Percentiles rank a stretch among this genome's conserved stretches.
These are phyloP conservation scores for Aspergillus quadrilineatus DNA, from an alignment of 2,329 filamentous ascomycete species.

Conservation along the genomic window DNA sequence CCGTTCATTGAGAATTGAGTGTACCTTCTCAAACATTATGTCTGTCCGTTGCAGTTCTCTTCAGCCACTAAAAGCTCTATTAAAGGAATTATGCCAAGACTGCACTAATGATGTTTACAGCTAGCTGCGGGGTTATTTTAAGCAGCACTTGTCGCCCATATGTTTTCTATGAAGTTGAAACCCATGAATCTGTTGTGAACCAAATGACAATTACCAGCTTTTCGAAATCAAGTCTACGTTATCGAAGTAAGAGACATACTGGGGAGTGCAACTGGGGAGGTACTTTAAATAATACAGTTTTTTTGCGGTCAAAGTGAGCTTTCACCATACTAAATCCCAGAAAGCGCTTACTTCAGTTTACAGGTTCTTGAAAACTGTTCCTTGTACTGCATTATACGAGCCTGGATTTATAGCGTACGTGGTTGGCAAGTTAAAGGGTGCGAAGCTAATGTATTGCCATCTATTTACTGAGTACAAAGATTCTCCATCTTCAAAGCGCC, in stretches of 20 bases:
- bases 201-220: neutral
- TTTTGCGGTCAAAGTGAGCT: neutral
- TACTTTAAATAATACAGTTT: neutral
- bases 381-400: neutral
- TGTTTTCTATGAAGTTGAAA: neutral
- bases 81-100: neutral
- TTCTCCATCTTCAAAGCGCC: neutral
- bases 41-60: neutral
- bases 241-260: neutral
- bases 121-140: neutral
- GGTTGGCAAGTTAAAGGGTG: neutral
- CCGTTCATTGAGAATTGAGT: slow-evolving; percentile 1
- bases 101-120: neutral
- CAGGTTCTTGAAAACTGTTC: slow-evolving; percentile 2
- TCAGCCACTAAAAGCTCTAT: too few relatives aligned
- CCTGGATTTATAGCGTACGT: neutral
- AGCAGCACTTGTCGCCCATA: neutral
- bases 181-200: neutral
- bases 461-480: slow-evolving; percentile 2
- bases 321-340: neutral
- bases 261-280: neutral
- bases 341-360: neutral
- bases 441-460: neutral
- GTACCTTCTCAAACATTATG: slow-evolving; percentile 16
- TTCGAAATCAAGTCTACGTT: neutral